Percentiles rank a stretch among this genome's conserved stretches.
phyloP scores from a whole-genome alignment of 2,329 filamentous ascomycete species.

The Fulvia fulva region DNA sequence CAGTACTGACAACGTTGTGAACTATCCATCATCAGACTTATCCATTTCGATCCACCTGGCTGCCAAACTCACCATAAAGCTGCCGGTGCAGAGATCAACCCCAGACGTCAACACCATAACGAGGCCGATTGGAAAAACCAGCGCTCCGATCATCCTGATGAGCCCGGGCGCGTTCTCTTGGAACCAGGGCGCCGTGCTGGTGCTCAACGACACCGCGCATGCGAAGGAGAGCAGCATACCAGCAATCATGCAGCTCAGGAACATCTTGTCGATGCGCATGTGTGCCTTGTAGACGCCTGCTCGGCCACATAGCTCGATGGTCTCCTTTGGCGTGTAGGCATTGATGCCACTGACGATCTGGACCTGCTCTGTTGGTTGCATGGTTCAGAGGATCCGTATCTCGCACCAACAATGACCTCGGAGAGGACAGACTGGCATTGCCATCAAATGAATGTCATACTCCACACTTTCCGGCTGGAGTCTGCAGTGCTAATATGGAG shows the following conservation, averaged over 20 bases:
- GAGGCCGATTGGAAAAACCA: constrained; percentile 35
- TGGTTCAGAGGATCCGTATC: too few species aligned
- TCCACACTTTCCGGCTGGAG: too few species aligned
- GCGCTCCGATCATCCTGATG: constrained; percentile 30
- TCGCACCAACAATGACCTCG: too few species aligned
- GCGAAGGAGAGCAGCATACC: constrained; percentile 52
- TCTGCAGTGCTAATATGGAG: too few species aligned
- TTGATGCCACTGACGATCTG: constrained; percentile 16
- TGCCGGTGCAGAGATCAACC: constrained; percentile 34
- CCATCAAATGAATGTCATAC: background rate
- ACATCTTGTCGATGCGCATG: constrained; percentile 52
- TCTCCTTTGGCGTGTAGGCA: constrained; percentile 34
- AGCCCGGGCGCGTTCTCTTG: constrained; percentile 33
- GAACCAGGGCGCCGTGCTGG: constrained; percentile 31
- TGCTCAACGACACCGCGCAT: constrained; percentile 35
- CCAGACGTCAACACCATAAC: constrained; percentile 33
- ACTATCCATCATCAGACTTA: constrained; percentile 25
- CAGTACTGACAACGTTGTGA: constrained; percentile 43
- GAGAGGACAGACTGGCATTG: background rate
- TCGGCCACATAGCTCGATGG: constrained; percentile 48
- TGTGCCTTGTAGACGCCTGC: constrained; percentile 51
- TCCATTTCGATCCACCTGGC: background rate
- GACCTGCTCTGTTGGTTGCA: background rate
- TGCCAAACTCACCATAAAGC: constrained; percentile 25
- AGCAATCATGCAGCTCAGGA: constrained; percentile 50